These are phyloP conservation scores for Artomyces pyxidatus DNA, from an alignment of 768 basidiomycete genomes.

Conservation along the genomic window DNA sequence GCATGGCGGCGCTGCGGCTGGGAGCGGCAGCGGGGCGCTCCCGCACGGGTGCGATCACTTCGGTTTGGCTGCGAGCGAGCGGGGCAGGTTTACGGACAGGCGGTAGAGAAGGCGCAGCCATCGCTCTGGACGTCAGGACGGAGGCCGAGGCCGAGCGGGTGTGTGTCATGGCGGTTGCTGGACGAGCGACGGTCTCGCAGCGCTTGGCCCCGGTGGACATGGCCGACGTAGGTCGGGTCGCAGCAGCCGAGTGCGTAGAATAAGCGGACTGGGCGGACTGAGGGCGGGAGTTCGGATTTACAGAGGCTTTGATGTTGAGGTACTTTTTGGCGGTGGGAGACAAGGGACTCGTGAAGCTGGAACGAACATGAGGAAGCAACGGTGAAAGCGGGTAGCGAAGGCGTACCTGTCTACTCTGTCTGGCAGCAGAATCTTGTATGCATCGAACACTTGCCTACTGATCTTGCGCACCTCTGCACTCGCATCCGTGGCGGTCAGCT, in stretches of 20 bases:
- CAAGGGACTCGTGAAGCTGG: slow-evolving; percentile 65
- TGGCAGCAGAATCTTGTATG: slow-evolving; percentile 66
- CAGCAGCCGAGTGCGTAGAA: slow-evolving; percentile 4
- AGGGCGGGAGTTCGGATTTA: slow-evolving; percentile 8
- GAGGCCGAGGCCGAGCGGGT: slow-evolving; percentile 8
- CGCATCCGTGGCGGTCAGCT: slow-evolving; percentile 58
- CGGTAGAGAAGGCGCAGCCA: not conserved
- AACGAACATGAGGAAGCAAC: not conserved
- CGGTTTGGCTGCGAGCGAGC: slow-evolving; percentile 6
- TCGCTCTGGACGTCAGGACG: not conserved
- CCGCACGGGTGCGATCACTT: not conserved
- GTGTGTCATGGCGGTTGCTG: slow-evolving; percentile 8
- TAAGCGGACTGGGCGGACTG: slow-evolving; percentile 6
- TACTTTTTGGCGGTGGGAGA: slow-evolving; percentile 55
- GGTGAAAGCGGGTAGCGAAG: not conserved
- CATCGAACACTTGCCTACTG: slow-evolving; percentile 65
- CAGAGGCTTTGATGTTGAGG: slow-evolving; percentile 9
- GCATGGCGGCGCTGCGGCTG: too few species aligned
- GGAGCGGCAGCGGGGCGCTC: slow-evolving; percentile 2
- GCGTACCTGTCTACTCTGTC: slow-evolving; percentile 56
- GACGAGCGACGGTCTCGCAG: slow-evolving; percentile 9
- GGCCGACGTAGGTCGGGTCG: slow-evolving; percentile 11
- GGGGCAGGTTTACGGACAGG: not conserved
- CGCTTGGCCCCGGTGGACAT: slow-evolving; percentile 3
- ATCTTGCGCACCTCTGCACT: slow-evolving; percentile 68